A percentile compares a stretch with the other conserved stretches of the same genome.
Conservation (phyloP, 352 stramenopile genomes). For the Globisporangium alternatum region DNA sequence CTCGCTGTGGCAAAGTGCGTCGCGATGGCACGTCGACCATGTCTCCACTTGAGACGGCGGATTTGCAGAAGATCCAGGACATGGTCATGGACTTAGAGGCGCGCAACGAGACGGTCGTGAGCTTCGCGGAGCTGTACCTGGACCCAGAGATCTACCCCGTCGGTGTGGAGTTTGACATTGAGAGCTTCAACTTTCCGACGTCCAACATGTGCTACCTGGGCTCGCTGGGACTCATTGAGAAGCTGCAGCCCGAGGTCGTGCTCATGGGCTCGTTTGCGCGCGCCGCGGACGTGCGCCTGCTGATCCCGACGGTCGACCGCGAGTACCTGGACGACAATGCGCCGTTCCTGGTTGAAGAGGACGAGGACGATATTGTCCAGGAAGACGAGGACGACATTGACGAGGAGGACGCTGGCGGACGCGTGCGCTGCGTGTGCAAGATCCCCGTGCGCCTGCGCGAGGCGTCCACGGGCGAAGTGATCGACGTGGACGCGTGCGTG, state of each 20-base stretch:
- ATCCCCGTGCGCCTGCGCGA: constrained; percentile 39
- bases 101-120: constrained; percentile 44
- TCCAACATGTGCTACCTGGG: constrained; percentile 56
- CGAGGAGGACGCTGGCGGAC: constrained; percentile 17
- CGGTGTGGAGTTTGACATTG: constrained; percentile 49
- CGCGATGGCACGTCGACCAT: constrained; percentile 16
- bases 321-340: constrained; percentile 19
- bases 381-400: constrained; percentile 22
- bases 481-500: constrained; percentile 33
- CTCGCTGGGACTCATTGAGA: constrained; percentile 45
- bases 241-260: constrained; percentile 50
- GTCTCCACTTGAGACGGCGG: constrained; percentile 32
- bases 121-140: constrained; percentile 50
- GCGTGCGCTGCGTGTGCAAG: constrained; percentile 27
- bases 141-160: constrained; percentile 41
- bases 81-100: constrained; percentile 48
- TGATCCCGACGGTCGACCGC: constrained; percentile 22
- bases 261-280: constrained; percentile 43
- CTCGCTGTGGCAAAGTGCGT: constrained; percentile 42
- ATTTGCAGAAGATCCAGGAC: constrained; percentile 39
- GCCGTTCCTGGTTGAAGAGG: constrained; percentile 11
- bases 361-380: constrained; percentile 12
- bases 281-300: constrained; percentile 36
- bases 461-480: constrained; percentile 29
- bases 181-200: constrained; percentile 52